Percentiles rank a stretch among this genome's conserved stretches.
phyloP scores from a whole-genome alignment of 306 rosid genomes.

The Cicer arietinum region DNA sequence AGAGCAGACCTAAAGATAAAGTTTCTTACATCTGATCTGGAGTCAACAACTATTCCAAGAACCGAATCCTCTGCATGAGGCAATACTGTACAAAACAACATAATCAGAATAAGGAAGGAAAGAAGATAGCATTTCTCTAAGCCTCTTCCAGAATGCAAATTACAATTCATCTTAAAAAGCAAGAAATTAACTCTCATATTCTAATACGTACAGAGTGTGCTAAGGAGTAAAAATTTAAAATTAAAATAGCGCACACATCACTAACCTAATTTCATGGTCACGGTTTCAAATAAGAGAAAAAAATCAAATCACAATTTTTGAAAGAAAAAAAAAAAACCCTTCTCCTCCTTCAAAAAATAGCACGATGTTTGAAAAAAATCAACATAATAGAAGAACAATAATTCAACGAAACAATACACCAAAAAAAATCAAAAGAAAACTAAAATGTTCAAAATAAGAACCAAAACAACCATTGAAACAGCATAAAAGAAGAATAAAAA shows the following conservation, averaged over 20 bases:
- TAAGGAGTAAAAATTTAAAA: not conserved
- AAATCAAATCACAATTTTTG: too few species aligned
- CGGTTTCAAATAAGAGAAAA: too few species aligned
- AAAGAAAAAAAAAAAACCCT: too few species aligned
- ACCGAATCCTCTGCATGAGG: conserved; percentile 84
- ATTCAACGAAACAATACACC: too few species aligned
- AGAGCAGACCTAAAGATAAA: conserved; percentile 11
- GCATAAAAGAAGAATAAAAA: too few species aligned
- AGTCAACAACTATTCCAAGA: conserved; percentile 86
- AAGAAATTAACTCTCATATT: not conserved
- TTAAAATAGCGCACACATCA: not conserved
- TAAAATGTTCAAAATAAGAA: too few species aligned
- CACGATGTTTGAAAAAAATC: too few species aligned
- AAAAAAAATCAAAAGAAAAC: too few species aligned
- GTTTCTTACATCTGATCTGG: conserved; percentile 81
- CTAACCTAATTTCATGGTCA: conserved; percentile 9
- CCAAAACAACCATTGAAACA: too few species aligned
- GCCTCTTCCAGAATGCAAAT: conserved; percentile 34
- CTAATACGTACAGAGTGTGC: not conserved
- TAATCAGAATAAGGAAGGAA: conserved; percentile 8
- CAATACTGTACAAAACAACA: conserved; percentile 65
- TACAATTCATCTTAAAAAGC: conserved; percentile 7
- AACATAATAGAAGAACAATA: too few species aligned
- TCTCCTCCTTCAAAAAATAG: too few species aligned
- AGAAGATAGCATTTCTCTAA: not conserved